Conservation (phyloP, 1,284 basidiomycete species). For the Apiotrichum porosum region DNA sequence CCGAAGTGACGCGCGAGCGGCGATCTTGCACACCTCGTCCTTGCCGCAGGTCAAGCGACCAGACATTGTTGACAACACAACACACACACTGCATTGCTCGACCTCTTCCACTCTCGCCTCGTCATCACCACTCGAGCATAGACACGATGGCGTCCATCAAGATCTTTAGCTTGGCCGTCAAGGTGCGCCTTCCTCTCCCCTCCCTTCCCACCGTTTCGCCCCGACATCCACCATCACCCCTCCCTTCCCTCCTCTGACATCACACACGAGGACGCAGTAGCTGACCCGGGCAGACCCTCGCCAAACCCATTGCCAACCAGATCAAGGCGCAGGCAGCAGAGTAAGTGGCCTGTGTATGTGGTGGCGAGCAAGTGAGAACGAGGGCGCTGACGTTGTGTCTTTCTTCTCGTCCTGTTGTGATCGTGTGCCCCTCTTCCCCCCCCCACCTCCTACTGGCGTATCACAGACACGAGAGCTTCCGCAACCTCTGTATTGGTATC, state of each 20-base stretch:
- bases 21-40: too few species aligned
- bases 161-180: slow-evolving; percentile 61
- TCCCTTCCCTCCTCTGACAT: too few species aligned
- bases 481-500: slow-evolving; percentile 66
- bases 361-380: slow-evolving; percentile 11
- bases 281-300: slow-evolving; percentile 59
- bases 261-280: too few species aligned
- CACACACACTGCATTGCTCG: too few species aligned
- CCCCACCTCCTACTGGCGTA: not conserved
- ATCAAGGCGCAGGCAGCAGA: slow-evolving; percentile 73
- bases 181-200: slow-evolving; percentile 52
- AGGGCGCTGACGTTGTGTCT: not conserved
- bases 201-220: not conserved
- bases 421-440: not conserved
- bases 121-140: not conserved
- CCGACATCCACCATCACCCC: not conserved
- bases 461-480: slow-evolving; percentile 78
- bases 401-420: not conserved
- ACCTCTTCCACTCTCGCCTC: not conserved
- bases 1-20: too few species aligned
- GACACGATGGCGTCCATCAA: slow-evolving; percentile 61
- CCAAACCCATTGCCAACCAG: slow-evolving; percentile 72
- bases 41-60: too few species aligned
- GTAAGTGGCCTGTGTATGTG: too few species aligned
- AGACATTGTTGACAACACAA: too few species aligned